phyloP scores from a whole-genome alignment of 2,329 filamentous ascomycete species.

The Diaporthe sp. region DNA sequence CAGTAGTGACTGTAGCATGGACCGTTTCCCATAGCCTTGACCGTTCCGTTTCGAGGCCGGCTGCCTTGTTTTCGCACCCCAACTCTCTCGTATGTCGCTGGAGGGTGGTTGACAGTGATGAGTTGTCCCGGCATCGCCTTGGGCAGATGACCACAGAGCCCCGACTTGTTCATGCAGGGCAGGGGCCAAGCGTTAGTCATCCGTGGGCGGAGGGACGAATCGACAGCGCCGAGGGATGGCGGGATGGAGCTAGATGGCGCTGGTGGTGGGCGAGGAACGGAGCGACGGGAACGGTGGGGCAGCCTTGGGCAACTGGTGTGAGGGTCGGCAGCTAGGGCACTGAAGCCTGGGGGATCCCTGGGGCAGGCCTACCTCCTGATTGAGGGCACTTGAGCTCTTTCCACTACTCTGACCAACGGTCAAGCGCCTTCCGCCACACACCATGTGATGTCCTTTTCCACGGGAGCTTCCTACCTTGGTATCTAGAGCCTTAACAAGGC shows the following conservation, averaged over 20 bases:
- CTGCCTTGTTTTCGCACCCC: background rate
- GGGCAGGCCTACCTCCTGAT: background rate
- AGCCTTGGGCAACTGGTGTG: conserved; percentile 7
- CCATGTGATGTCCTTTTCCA: conserved; percentile 26
- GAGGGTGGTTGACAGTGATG: conserved; percentile 35
- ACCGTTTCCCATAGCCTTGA: conserved; percentile 17
- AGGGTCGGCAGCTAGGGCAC: background rate
- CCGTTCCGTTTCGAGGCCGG: background rate
- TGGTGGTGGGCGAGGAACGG: conserved; percentile 33
- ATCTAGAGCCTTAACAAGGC: background rate
- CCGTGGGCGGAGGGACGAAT: conserved; percentile 24
- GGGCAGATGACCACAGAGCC: conserved; percentile 33
- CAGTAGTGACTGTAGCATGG: background rate
- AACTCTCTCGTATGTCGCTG: conserved; percentile 14
- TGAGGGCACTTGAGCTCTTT: conserved; percentile 4
- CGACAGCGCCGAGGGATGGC: background rate
- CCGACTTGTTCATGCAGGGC: conserved; percentile 33
- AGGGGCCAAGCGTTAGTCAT: conserved; percentile 37
- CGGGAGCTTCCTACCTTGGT: conserved; percentile 24
- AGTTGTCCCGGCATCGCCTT: conserved; percentile 36
- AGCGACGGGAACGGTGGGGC: conserved; percentile 36
- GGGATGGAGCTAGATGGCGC: conserved; percentile 11
- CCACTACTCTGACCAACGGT: background rate
- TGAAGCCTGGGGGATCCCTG: background rate
- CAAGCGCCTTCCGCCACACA: conserved; percentile 23